phyloP scores from a whole-genome alignment of 2,329 filamentous ascomycete genomes.

The Neurospora crassa region DNA sequence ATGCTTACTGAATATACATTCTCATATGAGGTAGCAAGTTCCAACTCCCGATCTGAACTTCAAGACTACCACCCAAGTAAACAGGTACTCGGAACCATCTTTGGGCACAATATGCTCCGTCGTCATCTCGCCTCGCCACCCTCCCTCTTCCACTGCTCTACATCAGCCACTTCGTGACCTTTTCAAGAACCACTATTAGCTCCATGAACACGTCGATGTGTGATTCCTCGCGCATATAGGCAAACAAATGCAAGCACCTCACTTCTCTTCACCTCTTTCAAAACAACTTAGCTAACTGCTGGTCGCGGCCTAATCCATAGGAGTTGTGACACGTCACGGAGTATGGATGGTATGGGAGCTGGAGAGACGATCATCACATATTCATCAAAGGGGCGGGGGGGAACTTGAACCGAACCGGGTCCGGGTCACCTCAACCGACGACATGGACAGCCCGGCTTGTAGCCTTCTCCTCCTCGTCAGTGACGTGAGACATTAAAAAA shows the following conservation, averaged over 20 bases:
- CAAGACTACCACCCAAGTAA: not conserved
- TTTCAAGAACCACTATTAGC: not conserved
- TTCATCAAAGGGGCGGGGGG: not conserved
- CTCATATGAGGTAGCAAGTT: not conserved
- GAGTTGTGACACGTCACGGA: not conserved
- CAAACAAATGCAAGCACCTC: not conserved
- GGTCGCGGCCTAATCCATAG: not conserved
- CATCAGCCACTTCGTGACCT: not conserved
- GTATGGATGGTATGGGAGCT: not conserved
- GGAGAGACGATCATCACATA: not conserved
- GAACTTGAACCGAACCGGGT: not conserved
- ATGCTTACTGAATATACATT: not conserved
- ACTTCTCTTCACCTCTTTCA: not conserved
- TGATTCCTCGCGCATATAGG: not conserved
- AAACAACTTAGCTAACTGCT: not conserved
- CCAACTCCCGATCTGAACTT: not conserved
- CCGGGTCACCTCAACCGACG: not conserved
- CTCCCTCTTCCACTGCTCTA: not conserved
- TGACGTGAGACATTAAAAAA: not conserved
- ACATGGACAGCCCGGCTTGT: not conserved
- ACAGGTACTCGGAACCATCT: not conserved
- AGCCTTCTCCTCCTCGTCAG: not conserved
- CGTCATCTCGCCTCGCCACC: not conserved
- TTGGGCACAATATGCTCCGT: not conserved
- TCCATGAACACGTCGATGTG: not conserved